phyloP scores from a whole-genome alignment of 495 filamentous ascomycete genomes.

The Talaromyces trachyspermus region DNA sequence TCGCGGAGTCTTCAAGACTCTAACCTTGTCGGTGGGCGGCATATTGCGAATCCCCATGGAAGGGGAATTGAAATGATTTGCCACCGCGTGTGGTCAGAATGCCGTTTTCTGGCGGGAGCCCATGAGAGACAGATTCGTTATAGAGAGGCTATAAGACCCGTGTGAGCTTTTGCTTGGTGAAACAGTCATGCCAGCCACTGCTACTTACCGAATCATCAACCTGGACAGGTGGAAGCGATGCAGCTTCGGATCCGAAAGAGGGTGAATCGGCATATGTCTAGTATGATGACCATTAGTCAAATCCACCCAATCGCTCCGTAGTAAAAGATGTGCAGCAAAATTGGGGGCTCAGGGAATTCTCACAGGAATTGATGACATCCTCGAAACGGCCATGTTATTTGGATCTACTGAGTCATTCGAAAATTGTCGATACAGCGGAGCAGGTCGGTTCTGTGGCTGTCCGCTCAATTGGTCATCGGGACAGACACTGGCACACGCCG shows the following conservation, averaged over 20 bases:
- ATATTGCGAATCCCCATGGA: neutral
- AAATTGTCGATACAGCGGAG: neutral
- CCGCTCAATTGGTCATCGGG: conserved; percentile 1
- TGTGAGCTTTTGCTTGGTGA: too few relatives aligned
- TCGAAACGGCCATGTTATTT: neutral
- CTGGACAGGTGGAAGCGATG: neutral
- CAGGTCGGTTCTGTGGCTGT: neutral
- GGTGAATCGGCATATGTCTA: neutral
- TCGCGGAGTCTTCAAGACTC: conserved; percentile 30
- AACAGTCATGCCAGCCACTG: neutral
- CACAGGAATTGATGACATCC: neutral
- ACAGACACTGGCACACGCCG: neutral
- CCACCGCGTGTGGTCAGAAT: conserved; percentile 4
- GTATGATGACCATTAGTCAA: neutral
- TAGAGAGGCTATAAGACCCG: neutral
- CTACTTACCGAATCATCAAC: conserved; percentile 1
- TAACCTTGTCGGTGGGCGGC: conserved; percentile 12
- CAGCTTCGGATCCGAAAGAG: neutral
- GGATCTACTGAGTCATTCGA: neutral
- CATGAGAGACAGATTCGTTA: neutral
- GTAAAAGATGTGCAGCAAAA: too few relatives aligned
- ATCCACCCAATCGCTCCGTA: neutral
- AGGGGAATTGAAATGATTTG: conserved; percentile 5
- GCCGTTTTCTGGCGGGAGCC: neutral
- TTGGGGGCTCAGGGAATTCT: neutral